Base-by-base conservation (phyloP, 306 rosid genomes). In the Quercus gilva region DNA sequence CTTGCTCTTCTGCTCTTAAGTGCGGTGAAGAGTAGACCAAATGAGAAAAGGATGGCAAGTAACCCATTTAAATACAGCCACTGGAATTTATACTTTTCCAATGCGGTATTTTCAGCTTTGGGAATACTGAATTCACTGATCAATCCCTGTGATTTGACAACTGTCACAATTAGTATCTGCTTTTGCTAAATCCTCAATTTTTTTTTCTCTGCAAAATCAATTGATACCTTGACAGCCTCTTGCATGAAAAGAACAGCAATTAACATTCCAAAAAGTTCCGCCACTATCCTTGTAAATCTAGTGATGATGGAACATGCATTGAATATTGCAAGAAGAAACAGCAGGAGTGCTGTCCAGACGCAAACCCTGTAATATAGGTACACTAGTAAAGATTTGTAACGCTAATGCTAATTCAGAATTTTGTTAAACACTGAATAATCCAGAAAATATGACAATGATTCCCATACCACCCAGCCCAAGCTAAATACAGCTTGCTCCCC, bases 381-480 rank as follows among this genome's bases (percentile, higher is more conserved):
- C 33, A 26, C 15, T 59, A 6, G 29, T 59, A 59, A 59, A 59
- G 31, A 21, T 59, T 3, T 8, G 17, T 20, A 59, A 59, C 28
- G 12, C 25, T 9, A 4, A 23, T 11, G 65, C 65, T 59, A 59
- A 59, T 59, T n/a, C 65, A 59, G 5, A 59, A 59, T 59, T 23
- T 4, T 59, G 23, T 59, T 21, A 59, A 59, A 59, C 14, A 23
- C 10, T 58, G 64, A 58, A 58, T 58, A 21, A 23, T 58, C 64
- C 20, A 58, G 14, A 58, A 21, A 58, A 58, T 3, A 21, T 20
- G 65, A 59, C 13, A 4, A 9, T 11, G 65, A 23, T 2, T 51
- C 11, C 28, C 55, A 67, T 86, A 94, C 97, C 98, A 94, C 87
- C 93, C 98, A 18, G 85, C 90, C 99, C 99, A 92, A 72, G 97